phyloP scores from a whole-genome alignment of 83 land plant genomes.

The Thuja plicata region DNA sequence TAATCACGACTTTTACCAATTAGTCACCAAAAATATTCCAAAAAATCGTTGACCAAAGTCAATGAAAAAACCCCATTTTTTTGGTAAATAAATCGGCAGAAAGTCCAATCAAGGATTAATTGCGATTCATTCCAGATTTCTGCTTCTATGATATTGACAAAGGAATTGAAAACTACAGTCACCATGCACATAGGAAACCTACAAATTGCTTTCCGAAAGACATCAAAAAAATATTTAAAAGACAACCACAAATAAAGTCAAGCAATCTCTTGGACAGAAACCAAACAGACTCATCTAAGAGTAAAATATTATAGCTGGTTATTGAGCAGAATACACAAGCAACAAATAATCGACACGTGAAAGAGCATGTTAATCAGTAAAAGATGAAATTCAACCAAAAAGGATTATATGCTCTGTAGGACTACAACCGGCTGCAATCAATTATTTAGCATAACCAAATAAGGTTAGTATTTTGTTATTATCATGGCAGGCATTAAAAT shows the following conservation, averaged over 20 bases:
- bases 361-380: background rate
- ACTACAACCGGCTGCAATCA: background rate
- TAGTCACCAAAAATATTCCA: too few species aligned
- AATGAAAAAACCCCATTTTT: too few species aligned
- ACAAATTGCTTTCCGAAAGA: too few species aligned
- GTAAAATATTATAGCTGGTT: background rate
- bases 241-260: background rate
- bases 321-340: background rate
- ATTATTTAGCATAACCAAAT: background rate
- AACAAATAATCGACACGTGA: background rate
- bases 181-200: too few species aligned
- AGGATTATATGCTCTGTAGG: background rate
- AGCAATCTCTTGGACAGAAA: background rate
- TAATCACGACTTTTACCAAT: too few species aligned
- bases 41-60: too few species aligned
- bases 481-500: background rate
- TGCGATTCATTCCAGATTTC: too few species aligned
- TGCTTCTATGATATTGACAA: too few species aligned
- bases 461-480: background rate
- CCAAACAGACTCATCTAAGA: background rate
- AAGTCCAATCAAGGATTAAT: too few species aligned
- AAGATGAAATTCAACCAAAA: background rate
- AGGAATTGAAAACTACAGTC: too few species aligned
- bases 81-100: too few species aligned
- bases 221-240: too few species aligned